Percentiles rank a stretch among this genome's conserved stretches.
phyloP scores from a whole-genome alignment of 176 grass and related monocot species.

The Musa troglodytarum region DNA sequence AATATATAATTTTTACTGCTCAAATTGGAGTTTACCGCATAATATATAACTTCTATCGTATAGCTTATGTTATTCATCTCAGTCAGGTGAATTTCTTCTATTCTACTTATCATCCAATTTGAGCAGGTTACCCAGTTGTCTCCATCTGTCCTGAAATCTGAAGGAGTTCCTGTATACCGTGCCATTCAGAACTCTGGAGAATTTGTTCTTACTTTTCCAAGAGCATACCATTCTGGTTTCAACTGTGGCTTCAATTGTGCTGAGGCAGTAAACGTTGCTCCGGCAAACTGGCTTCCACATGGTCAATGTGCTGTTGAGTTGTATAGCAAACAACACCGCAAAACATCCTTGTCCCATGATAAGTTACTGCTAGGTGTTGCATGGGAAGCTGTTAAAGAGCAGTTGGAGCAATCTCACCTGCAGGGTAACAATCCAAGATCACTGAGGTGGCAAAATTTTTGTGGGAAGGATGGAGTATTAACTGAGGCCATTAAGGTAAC shows the following conservation, averaged over 20 bases:
- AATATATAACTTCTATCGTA: not conserved
- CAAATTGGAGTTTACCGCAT: no score
- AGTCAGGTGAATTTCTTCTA: not conserved
- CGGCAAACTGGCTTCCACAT: slow-evolving; percentile 75
- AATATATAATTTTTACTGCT: no score
- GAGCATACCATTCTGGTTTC: slow-evolving; percentile 91
- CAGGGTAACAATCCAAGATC: slow-evolving; percentile 14
- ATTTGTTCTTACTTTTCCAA: slow-evolving; percentile 79
- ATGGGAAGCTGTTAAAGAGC: slow-evolving; percentile 52
- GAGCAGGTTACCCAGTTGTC: slow-evolving; percentile 89
- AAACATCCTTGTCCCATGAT: slow-evolving; percentile 86
- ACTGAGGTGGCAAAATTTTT: slow-evolving; percentile 39
- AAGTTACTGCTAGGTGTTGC: slow-evolving; percentile 59
- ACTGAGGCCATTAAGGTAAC: slow-evolving; percentile 59
- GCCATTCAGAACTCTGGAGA: slow-evolving; percentile 67
- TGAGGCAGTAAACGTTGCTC: slow-evolving; percentile 85
- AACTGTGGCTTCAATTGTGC: slow-evolving; percentile 98
- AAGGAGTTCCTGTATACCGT: slow-evolving; percentile 74
- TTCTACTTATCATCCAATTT: slow-evolving; percentile 19
- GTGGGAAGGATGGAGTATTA: slow-evolving; percentile 56
- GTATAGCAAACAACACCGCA: slow-evolving; percentile 67
- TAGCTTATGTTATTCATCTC: not conserved
- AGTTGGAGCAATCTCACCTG: slow-evolving; percentile 28
- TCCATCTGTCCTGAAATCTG: slow-evolving; percentile 74
- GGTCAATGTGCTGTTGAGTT: slow-evolving; percentile 74